phyloP scores from a whole-genome alignment of 1,284 basidiomycete genomes.

The Stygiomarasmius scandens region DNA sequence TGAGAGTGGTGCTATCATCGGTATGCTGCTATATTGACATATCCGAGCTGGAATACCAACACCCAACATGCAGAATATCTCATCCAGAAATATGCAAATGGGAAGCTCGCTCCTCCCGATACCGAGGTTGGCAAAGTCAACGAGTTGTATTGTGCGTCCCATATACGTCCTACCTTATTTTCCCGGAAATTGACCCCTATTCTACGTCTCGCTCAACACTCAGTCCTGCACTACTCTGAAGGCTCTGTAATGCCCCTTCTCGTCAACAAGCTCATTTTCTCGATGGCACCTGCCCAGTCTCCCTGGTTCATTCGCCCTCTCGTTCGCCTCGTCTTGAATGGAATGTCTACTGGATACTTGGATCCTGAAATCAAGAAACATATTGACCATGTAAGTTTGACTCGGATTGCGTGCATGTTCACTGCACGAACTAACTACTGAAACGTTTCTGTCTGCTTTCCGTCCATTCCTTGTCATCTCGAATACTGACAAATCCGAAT shows the following conservation, averaged over 20 bases:
- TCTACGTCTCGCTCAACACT: constrained; percentile 13
- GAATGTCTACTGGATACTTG: constrained; percentile 2
- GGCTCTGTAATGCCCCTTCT: constrained; percentile 42
- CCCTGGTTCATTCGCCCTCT: constrained; percentile 7
- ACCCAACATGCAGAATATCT: constrained; percentile 36
- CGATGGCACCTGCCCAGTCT: neutral
- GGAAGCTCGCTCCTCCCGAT: constrained; percentile 12
- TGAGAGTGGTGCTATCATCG: constrained; percentile 29
- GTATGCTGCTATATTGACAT: neutral
- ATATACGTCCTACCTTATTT: constrained; percentile 9
- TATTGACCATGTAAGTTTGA: neutral
- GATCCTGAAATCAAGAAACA: constrained; percentile 5
- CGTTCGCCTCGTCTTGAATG: neutral
- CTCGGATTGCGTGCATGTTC: too few species aligned
- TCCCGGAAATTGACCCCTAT: neutral
- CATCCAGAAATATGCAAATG: constrained; percentile 26
- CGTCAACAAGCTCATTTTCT: neutral
- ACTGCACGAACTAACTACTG: neutral
- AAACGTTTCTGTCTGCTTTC: neutral
- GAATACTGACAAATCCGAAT: too few species aligned
- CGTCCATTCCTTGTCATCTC: too few species aligned
- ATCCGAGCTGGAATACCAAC: constrained; percentile 8
- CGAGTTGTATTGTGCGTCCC: constrained; percentile 31
- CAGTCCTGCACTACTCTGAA: constrained; percentile 41
- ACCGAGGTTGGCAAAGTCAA: constrained; percentile 19